Percentiles rank a stretch among this genome's conserved stretches.
Evolutionary conservation across 768 basidiomycete genomes (phyloP).

Genomic region (Boletus sensibilis): DNA sequence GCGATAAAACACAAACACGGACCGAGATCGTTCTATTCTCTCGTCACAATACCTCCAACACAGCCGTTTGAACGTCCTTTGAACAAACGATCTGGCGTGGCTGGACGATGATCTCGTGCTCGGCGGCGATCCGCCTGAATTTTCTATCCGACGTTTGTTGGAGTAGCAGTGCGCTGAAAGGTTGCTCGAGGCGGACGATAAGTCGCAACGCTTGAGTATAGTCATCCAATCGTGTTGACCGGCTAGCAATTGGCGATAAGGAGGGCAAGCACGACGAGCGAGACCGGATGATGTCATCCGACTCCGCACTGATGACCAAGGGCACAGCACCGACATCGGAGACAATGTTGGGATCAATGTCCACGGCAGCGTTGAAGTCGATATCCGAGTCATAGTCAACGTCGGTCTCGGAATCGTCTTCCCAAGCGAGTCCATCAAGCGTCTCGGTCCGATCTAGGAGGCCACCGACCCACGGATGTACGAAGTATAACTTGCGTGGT

Average conservation of each 20-base stretch:
- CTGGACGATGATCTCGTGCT: conserved; percentile 12
- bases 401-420: conserved; percentile 9
- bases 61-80: conserved; percentile 11
- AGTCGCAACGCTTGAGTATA: conserved; percentile 11
- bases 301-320: conserved; percentile 1
- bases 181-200: conserved; percentile 12
- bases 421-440: neutral
- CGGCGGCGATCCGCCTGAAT: conserved; percentile 22
- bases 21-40: neutral
- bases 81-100: conserved; percentile 1
- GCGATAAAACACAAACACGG: neutral
- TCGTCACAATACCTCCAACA: conserved; percentile 4
- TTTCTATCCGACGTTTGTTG: conserved; percentile 1
- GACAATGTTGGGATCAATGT: neutral
- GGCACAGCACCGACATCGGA: neutral
- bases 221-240: conserved; percentile 1
- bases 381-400: conserved; percentile 4
- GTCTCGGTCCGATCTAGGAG: conserved; percentile 1
- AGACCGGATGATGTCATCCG: neutral
- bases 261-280: no score
- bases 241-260: neutral
- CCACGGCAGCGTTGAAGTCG: conserved; percentile 1
- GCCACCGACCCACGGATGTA: conserved; percentile 11
- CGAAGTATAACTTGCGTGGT: conserved; percentile 7
- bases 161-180: conserved; percentile 13